phyloP scores from a whole-genome alignment of 768 basidiomycete species.

The Leccinellum rugosiceps region DNA sequence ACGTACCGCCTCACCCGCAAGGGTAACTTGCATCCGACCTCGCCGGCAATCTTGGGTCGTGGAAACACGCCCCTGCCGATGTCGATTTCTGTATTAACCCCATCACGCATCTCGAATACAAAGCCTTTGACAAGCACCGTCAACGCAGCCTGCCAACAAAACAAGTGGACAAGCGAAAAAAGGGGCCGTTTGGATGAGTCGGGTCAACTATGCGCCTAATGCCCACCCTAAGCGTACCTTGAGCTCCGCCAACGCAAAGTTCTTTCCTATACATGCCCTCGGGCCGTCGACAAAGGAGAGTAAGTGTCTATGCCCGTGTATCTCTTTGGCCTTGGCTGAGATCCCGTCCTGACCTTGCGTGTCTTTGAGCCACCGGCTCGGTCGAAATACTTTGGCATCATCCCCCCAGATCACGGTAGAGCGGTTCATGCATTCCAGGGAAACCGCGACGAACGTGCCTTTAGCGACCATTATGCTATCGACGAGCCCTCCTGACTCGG shows the following conservation, averaged over 20 bases:
- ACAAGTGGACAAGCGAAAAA: neutral
- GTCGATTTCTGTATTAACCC: constrained; percentile 22
- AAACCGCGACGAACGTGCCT: constrained; percentile 42
- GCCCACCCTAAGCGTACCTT: constrained; percentile 23
- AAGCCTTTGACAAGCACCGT: constrained; percentile 42
- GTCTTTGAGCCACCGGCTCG: constrained; percentile 57
- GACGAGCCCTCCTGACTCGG: constrained; percentile 37
- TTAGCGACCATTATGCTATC: constrained; percentile 42
- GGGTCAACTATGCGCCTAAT: too few species aligned
- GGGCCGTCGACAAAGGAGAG: constrained; percentile 51
- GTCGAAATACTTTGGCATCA: constrained; percentile 54
- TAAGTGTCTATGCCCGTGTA: constrained; percentile 48
- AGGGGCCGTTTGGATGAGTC: neutral
- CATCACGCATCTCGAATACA: constrained; percentile 34
- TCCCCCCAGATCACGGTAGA: constrained; percentile 57
- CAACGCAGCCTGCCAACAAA: constrained; percentile 36
- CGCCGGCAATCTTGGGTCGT: constrained; percentile 10
- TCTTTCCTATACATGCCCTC: constrained; percentile 45
- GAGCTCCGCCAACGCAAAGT: constrained; percentile 42
- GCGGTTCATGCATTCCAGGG: constrained; percentile 48
- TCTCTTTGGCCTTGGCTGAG: constrained; percentile 32
- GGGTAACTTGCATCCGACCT: constrained; percentile 22
- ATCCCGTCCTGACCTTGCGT: constrained; percentile 14
- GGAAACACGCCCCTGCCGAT: constrained; percentile 1
- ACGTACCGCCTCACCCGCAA: constrained; percentile 16